These are phyloP conservation scores for Dictyostelium brefeldianum DNA, from an alignment of 78 protist genomes.

Conservation along the genomic window DNA sequence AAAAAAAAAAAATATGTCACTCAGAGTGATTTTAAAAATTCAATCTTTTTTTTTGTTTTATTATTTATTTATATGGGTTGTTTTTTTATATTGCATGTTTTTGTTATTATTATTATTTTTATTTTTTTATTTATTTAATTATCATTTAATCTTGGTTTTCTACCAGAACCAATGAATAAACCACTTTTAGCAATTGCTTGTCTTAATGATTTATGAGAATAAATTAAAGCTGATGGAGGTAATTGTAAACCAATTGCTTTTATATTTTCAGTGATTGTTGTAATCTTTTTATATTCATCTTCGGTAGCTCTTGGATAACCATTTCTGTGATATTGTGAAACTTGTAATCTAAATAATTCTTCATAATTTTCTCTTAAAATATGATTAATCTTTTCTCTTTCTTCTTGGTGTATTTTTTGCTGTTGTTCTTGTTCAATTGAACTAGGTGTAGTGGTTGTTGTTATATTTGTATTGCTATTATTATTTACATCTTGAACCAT, in stretches of 20 bases:
- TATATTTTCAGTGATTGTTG: neutral
- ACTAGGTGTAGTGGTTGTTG: slow-evolving; percentile 13
- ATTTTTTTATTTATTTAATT: neutral
- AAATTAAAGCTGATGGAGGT: slow-evolving; percentile 57
- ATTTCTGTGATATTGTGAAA: slow-evolving; percentile 38
- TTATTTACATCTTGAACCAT: neutral
- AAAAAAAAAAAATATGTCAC: no score
- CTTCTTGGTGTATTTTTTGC: slow-evolving; percentile 8
- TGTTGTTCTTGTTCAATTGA: slow-evolving; percentile 12
- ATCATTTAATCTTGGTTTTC: slow-evolving; percentile 42
- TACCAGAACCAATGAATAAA: slow-evolving; percentile 40
- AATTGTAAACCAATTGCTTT: slow-evolving; percentile 31
- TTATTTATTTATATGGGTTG: no score
- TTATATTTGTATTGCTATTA: neutral
- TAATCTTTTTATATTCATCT: slow-evolving; percentile 5
- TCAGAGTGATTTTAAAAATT: no score
- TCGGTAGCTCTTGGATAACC: slow-evolving; percentile 5
- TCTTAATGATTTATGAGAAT: slow-evolving; percentile 44
- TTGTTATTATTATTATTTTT: neutral
- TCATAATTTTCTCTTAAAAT: slow-evolving; percentile 31
- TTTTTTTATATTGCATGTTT: neutral
- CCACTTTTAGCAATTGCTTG: slow-evolving; percentile 34
- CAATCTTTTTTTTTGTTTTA: neutral
- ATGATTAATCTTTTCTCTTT: slow-evolving; percentile 4
- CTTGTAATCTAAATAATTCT: slow-evolving; percentile 42